These are phyloP conservation scores for Lachnum nothofagi DNA, from an alignment of 2,329 filamentous ascomycete genomes.

Conservation along the genomic window DNA sequence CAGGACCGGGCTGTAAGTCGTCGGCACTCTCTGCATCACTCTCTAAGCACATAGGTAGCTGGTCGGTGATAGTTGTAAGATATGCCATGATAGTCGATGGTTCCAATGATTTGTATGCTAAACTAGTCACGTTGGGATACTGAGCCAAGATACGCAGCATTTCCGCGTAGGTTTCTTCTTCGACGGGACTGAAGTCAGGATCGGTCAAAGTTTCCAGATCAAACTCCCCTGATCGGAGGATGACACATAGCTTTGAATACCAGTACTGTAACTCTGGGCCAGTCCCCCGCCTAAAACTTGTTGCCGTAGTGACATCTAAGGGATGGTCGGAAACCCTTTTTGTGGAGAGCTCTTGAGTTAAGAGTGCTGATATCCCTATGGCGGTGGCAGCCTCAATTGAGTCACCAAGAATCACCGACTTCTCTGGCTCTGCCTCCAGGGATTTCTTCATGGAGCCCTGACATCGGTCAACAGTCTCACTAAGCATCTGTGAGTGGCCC, in stretches of 20 bases:
- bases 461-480: constrained; percentile 10
- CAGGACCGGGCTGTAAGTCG: background rate
- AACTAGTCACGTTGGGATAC: constrained; percentile 9
- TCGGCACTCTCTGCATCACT: background rate
- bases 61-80: constrained; percentile 8
- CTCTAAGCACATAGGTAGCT: constrained; percentile 7
- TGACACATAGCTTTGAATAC: constrained; percentile 52
- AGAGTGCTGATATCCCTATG: constrained; percentile 26
- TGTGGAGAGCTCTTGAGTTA: constrained; percentile 62
- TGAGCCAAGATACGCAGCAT: constrained; percentile 12
- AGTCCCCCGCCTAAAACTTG: constrained; percentile 61
- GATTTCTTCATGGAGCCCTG: constrained; percentile 6
- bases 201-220: constrained; percentile 1
- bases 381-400: background rate
- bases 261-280: constrained; percentile 63
- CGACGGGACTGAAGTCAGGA: constrained; percentile 3
- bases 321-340: constrained; percentile 62
- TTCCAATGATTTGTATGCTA: constrained; percentile 10
- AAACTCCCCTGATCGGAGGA: background rate
- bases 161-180: constrained; percentile 4
- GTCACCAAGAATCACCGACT: constrained; percentile 1
- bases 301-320: constrained; percentile 62
- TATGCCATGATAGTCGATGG: constrained; percentile 8
- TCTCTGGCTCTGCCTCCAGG: constrained; percentile 5
- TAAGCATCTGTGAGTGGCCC: constrained; percentile 5